Evolutionary conservation across 2,329 filamentous ascomycete species (phyloP).

Genomic region (Magnaporthiopsis poae): DNA sequence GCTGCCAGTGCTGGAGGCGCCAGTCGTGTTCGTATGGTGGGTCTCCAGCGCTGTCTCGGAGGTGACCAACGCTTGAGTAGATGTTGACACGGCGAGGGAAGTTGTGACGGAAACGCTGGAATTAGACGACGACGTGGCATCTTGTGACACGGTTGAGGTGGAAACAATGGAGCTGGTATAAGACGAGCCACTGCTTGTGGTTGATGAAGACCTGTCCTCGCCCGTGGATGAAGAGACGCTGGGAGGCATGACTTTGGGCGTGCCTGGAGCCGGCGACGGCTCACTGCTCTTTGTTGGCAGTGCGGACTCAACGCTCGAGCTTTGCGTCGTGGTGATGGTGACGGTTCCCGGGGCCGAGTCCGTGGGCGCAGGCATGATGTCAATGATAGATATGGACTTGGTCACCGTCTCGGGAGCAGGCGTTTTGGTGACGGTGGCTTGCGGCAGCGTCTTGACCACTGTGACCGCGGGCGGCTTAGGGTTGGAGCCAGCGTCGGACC

Average conservation of each 20-base stretch:
- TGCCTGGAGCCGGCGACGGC: neutral
- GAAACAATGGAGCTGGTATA: neutral
- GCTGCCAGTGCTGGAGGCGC: conserved; percentile 13
- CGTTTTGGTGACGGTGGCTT: conserved; percentile 12
- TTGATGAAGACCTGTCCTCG: neutral
- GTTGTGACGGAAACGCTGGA: neutral
- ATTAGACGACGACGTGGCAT: too few species aligned
- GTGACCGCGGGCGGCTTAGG: conserved; percentile 9
- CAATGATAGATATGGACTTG: conserved; percentile 3
- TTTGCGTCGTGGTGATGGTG: conserved; percentile 10
- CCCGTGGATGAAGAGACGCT: neutral
- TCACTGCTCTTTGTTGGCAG: neutral
- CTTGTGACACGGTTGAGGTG: too few species aligned
- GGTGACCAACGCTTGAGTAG: conserved; percentile 7
- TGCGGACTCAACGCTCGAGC: neutral
- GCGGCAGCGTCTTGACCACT: conserved; percentile 12
- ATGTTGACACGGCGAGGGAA: conserved; percentile 7
- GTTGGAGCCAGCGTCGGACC: conserved; percentile 11
- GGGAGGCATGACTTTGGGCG: neutral
- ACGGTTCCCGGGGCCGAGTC: conserved; percentile 8
- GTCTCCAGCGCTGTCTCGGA: conserved; percentile 11
- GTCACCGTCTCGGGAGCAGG: conserved; percentile 15
- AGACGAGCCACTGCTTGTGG: neutral
- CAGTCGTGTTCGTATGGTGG: conserved; percentile 5
- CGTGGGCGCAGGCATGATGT: conserved; percentile 6